Base-by-base conservation (phyloP, 1,284 basidiomycete genomes). In the Ustilago curta region DNA sequence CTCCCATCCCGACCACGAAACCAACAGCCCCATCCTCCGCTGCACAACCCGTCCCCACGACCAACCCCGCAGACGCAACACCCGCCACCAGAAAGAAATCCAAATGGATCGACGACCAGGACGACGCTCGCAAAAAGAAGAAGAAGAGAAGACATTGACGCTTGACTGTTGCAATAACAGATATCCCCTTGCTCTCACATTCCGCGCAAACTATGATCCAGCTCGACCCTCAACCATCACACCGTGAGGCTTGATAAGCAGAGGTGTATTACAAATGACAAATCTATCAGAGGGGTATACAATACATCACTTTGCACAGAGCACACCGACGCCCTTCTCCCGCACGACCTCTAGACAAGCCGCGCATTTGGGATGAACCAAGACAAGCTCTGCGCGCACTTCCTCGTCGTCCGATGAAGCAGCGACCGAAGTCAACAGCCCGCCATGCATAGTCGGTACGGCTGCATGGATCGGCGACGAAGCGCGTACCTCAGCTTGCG, bases 271-370 rank as follows among this genome's bases (percentile, higher is more conserved):
- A 31, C 51, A 42, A 23, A 42, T 14, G 27, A 18, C 50, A n/a
- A n/a, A n/a, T n/a, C n/a, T 8, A 18, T 3, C 8, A 4, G 3
- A 29, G 12, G 50, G 40, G 32, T 31, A 43, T 55, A 54, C 37
- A 42, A 29, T 37, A 14, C n/a, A 16, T 37, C 37, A 57, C 47
- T 50, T 45, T 0, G 44, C 51, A 42, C 53, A 62, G 27, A 75
- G 72, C 11, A 75, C 72, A 27, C 72, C 72, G 2, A 75, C 67
- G 32, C 72, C 72, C 14, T 63, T 70, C 12, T 19, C 53, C 4
- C 58, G 32, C 0, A 75, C 72, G 2, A 75, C 67, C 11, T 75
- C 55, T 2, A 75, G 21, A 35, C 72, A 75, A 27, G 62, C 59
- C 6, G 51, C 23, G 39, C 72, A 75, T 12, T 62, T 62, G 0